Conservation (phyloP, 495 filamentous ascomycete species). For the Aspergillus panamensis region DNA sequence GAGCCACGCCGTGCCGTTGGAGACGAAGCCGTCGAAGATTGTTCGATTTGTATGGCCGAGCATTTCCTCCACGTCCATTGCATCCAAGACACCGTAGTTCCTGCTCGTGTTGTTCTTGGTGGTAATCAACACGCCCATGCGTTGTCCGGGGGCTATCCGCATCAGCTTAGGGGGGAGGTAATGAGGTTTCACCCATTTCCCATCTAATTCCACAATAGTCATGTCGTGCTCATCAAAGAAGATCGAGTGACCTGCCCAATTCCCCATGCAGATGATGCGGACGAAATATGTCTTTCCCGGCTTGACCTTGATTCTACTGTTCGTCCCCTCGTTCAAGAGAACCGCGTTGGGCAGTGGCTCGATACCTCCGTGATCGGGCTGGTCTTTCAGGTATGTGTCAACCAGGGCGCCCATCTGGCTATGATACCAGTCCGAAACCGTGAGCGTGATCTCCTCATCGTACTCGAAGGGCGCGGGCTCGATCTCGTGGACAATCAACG, state of each 20-base stretch:
- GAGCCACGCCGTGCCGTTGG: constrained; percentile 77
- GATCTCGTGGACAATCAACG: constrained; percentile 71
- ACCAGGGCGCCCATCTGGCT: constrained; percentile 57
- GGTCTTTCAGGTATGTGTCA: constrained; percentile 37
- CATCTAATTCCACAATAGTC: constrained; percentile 70
- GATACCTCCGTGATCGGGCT: constrained; percentile 37
- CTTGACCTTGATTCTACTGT: constrained; percentile 42
- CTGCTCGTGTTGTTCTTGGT: constrained; percentile 46
- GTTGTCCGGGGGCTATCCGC: constrained; percentile 64
- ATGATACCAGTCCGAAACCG: constrained; percentile 66
- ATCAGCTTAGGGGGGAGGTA: constrained; percentile 51
- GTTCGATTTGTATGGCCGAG: constrained; percentile 39
- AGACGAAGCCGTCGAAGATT: constrained; percentile 47
- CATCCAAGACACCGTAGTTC: constrained; percentile 57
- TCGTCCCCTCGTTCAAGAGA: constrained; percentile 62
- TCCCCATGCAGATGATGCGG: constrained; percentile 64
- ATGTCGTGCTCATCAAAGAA: constrained; percentile 53
- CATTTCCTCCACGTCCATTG: constrained; percentile 53
- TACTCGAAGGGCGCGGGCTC: constrained; percentile 57
- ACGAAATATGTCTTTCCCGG: constrained; percentile 60
- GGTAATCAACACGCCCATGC: constrained; percentile 63
- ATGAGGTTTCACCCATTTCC: constrained; percentile 58
- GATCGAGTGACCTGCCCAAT: constrained; percentile 56
- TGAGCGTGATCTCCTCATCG: constrained; percentile 63
- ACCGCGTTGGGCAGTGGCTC: constrained; percentile 66